Conservation (phyloP, 78 protist genomes). For the Neovahlkampfia damariscottae region DNA sequence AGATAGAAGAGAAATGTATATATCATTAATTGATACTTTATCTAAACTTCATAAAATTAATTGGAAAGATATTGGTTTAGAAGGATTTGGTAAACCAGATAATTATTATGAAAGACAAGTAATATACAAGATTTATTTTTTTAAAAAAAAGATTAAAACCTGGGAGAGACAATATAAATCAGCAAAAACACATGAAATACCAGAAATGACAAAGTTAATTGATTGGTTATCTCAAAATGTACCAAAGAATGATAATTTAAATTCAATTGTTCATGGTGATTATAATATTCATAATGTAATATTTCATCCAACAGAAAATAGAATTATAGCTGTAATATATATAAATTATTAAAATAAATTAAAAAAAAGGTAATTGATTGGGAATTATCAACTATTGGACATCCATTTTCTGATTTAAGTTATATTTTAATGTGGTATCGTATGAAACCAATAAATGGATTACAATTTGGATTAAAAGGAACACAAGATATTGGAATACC, state of each 20-base stretch:
- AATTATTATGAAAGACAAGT: not conserved
- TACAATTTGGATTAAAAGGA: not conserved
- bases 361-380: no score
- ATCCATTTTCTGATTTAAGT: slow-evolving; percentile 45
- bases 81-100: slow-evolving; percentile 3
- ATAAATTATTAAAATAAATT: no score
- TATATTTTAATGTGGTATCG: slow-evolving; percentile 8
- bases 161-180: not conserved
- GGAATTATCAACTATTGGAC: slow-evolving; percentile 67
- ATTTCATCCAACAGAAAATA: slow-evolving; percentile 39
- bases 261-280: slow-evolving; percentile 53
- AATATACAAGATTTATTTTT: no score
- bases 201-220: not conserved
- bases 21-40: not conserved
- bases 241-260: not conserved
- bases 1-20: slow-evolving; percentile 4
- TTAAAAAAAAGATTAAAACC: no score
- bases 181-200: not conserved
- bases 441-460: not conserved
- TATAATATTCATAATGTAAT: slow-evolving; percentile 47
- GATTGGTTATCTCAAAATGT: not conserved
- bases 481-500: not conserved
- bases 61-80: not conserved
- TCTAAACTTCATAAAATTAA: slow-evolving; percentile 10
- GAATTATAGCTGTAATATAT: slow-evolving; percentile 49